Evolutionary conservation across 768 basidiomycete species (phyloP).

Genomic region (Leccinum boreale): DNA sequence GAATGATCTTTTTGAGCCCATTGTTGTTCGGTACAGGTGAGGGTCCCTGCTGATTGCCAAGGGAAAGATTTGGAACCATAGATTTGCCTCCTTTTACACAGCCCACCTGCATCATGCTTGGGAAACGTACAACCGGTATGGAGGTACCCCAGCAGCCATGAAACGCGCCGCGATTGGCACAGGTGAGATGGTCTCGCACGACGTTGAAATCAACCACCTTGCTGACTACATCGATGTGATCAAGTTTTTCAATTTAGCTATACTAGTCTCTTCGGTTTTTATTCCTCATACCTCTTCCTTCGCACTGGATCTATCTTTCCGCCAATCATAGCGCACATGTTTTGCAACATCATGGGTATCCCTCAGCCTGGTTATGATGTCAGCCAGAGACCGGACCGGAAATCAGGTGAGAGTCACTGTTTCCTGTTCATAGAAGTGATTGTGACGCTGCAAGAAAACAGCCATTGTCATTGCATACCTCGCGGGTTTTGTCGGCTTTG

Average conservation of each 20-base stretch:
- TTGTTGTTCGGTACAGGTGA: conserved; percentile 85
- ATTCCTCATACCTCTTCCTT: conserved; percentile 81
- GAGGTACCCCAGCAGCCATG: conserved; percentile 62
- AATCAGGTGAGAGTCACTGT: conserved; percentile 42
- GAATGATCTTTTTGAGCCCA: conserved; percentile 79
- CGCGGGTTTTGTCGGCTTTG: conserved; percentile 58
- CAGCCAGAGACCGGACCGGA: conserved; percentile 45
- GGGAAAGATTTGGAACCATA: neutral
- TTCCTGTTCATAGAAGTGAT: conserved; percentile 8
- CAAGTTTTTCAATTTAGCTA: conserved; percentile 86
- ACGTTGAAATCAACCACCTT: conserved; percentile 2
- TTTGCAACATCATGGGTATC: conserved; percentile 94
- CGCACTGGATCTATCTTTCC: conserved; percentile 81
- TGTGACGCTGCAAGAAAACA: conserved; percentile 27
- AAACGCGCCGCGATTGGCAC: conserved; percentile 55
- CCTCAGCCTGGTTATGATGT: conserved; percentile 66
- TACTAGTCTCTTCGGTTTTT: conserved; percentile 91
- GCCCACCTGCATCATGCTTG: conserved; percentile 93
- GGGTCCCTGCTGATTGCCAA: conserved; percentile 21
- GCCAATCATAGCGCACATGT: conserved; percentile 76
- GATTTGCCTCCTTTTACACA: conserved; percentile 28
- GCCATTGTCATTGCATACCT: conserved; percentile 56
- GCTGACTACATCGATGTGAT: conserved; percentile 9
- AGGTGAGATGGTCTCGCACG: conserved; percentile 37
- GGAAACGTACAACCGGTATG: conserved; percentile 77